Evolutionary conservation across 495 filamentous ascomycete species (phyloP), one percentile per base, ranked within the genome.

Genomic region (Aspergillus indologenus): DNA sequence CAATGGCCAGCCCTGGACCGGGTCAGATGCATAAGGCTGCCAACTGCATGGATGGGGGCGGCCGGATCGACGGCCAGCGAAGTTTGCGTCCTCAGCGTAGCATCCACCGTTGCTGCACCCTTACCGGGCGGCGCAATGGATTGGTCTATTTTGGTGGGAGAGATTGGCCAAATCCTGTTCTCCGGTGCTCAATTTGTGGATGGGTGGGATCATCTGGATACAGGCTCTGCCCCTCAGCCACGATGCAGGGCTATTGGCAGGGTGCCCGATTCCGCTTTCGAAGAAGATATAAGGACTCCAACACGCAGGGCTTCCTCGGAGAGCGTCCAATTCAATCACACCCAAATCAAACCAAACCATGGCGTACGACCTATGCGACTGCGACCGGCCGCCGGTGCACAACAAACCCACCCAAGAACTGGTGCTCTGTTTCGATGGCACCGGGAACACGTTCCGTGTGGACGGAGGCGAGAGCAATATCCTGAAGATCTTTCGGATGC

Each of bases 401-500:
- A 40, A 47, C 19, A 47, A 21, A 5, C 48, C 48, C 23, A 34
- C 26, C 14, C 55, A 56, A 52, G 51, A 65, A 20, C 44, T 65
- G 20, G 62, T 75, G 14, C 61, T 75, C 20, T 75, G 72, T 53
- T 75, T 75, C 56, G 72, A 75, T 59, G 72, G 72, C 24, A 75
- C 72, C 5, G 71, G 69, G 9, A 72, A 75, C 24, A 63, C 59
- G 12, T 74, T 71, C 44, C 52, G 54, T 0, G 68, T 61, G 1
- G 65, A 69, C 45, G 50, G 57, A 11, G 42, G 45, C 0, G 69
- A 72, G 45, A 72, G 71, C 29, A 75, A 75, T 34, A 68, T 74
- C 31, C 62, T 75, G 14, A 75, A 75, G 57, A 62, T 75, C 3
- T 71, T 66, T 24, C 56, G 63, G 0, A 54, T 69, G 59, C 53